Base-by-base conservation (phyloP, 306 rosid species). In the Lotus japonicus region DNA sequence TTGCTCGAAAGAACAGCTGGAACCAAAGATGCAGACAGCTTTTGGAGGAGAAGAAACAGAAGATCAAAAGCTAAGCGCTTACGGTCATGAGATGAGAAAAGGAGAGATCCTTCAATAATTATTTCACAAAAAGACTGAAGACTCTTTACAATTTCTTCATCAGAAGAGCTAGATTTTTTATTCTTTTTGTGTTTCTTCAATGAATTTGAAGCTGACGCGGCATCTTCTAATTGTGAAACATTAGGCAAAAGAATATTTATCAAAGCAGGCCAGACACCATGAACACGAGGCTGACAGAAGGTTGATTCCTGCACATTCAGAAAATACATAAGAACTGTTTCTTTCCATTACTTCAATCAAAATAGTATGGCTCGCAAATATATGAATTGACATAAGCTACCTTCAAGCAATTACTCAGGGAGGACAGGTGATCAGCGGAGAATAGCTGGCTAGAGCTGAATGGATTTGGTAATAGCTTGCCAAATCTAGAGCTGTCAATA, bases 11-110 rank as follows among this genome's bases (percentile, higher is more conserved):
- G 83, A 75, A 82, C 58, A 61, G 81, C 31, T 0, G 92, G 86
- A 58, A 94, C 77, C 17, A 84, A 82, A 71, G 89, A 87, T 66
- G 99, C 95, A 64, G 97, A 85, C 73, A 94, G 50, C 82, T 77
- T 90, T 35, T 85, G 95, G 54, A 88, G 81, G 71, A 85, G 87
- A 81, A 87, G 90, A 55, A 84, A 83, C 45, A 94, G 80, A 78
- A 94, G 75, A 67, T 90, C 95, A 55, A 94, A 87, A 28, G 91
- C 97, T 72, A 94, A 76, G 74, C 81, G 95, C 66, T 94, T 90
- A n/a, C 99, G 96, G 67, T 94, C 99, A 87, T 94, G 99, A 70
- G 99, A 94, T 67, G 99, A 94, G 5, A 77, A 65, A 48, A 94
- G 97, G 85, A 94, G 95, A 10, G 95, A 84, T 74, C 87, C 96